These are phyloP conservation scores for Pelargonium australe DNA, from an alignment of 441 rosid genomes.

Conservation along the genomic window DNA sequence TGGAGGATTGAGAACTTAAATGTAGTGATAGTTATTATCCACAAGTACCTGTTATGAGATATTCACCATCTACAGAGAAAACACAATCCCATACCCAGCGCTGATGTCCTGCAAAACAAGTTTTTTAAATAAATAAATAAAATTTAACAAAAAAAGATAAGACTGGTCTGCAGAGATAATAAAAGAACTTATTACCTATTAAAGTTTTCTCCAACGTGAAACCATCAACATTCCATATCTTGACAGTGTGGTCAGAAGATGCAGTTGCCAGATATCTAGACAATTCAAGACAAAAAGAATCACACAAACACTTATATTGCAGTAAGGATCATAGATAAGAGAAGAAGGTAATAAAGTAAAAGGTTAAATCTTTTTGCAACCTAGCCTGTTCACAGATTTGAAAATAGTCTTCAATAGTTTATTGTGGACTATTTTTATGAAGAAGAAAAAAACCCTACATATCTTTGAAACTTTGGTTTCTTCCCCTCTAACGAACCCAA, in stretches of 20 bases:
- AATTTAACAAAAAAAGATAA: background rate
- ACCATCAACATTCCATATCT: slow-evolving; percentile 98
- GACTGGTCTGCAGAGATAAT: background rate
- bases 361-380: too few relatives aligned
- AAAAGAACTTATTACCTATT: slow-evolving; percentile 32
- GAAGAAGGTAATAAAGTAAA: too few relatives aligned
- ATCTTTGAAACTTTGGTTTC: too few relatives aligned
- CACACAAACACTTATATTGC: background rate
- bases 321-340: background rate
- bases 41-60: slow-evolving; percentile 69
- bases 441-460: too few relatives aligned
- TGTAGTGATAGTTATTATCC: background rate
- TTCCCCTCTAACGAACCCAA: too few relatives aligned
- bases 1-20: background rate
- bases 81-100: slow-evolving; percentile 99
- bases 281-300: slow-evolving; percentile 7
- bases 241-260: slow-evolving; percentile 88
- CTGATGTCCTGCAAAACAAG: slow-evolving; percentile 55
- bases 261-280: slow-evolving; percentile 88
- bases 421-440: too few relatives aligned
- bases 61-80: slow-evolving; percentile 95
- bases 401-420: too few relatives aligned
- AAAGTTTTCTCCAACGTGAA: slow-evolving; percentile 83
- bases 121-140: background rate
- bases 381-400: too few relatives aligned